phyloP scores from a whole-genome alignment of 768 basidiomycete species.

The Suillus placidus region DNA sequence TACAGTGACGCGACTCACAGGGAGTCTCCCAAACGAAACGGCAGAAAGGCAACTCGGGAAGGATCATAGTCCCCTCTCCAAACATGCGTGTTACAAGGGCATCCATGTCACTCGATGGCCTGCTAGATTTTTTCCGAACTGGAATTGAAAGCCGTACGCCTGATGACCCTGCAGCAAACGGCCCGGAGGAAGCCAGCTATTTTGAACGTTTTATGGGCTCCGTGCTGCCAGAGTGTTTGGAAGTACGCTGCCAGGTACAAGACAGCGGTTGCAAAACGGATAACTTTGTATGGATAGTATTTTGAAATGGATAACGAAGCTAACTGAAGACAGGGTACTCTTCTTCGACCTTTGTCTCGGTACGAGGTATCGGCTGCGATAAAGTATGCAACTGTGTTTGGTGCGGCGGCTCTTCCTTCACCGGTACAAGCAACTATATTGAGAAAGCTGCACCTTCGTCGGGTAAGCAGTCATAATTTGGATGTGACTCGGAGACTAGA shows the following conservation, averaged over 20 bases:
- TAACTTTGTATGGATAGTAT: neutral
- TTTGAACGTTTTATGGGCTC: conserved; percentile 40
- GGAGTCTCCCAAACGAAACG: conserved; percentile 24
- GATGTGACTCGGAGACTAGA: neutral
- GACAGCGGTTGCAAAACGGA: neutral
- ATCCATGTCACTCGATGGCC: conserved; percentile 19
- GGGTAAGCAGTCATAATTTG: conserved; percentile 20
- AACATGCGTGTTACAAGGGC: conserved; percentile 20
- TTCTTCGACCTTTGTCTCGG: conserved; percentile 44
- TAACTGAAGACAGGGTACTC: conserved; percentile 31
- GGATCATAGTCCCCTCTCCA: conserved; percentile 7
- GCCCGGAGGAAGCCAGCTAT: conserved; percentile 1
- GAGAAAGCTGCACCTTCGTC: conserved; percentile 51
- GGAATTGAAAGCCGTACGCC: conserved; percentile 4
- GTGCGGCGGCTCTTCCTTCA: conserved; percentile 21
- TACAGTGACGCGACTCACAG: neutral
- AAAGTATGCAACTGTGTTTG: conserved; percentile 26
- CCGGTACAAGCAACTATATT: conserved; percentile 37
- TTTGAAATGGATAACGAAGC: neutral
- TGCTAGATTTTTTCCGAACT: conserved; percentile 24
- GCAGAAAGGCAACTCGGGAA: conserved; percentile 28
- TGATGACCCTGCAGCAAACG: neutral
- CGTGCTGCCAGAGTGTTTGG: conserved; percentile 38
- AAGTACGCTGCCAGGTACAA: conserved; percentile 22
- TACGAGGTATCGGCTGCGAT: conserved; percentile 42